Base-by-base conservation (phyloP, 2,329 filamentous ascomycete genomes). In the Phialophora macrospora region DNA sequence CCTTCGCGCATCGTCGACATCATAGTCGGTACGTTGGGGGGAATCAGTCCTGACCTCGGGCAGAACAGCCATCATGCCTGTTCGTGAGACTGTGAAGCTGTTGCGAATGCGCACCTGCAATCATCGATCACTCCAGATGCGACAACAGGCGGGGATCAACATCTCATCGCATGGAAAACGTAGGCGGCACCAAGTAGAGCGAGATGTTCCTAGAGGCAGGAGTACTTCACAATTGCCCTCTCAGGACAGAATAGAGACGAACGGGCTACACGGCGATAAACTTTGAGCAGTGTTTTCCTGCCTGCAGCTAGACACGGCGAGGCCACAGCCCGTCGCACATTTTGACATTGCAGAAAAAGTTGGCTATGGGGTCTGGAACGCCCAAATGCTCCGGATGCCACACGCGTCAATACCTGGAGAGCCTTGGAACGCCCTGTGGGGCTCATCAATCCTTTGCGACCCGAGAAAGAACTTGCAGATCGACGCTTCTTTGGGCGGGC, bases 1-100 rank as follows among this genome's bases (percentile, higher is more conserved):
- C 62, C 76, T 69, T 55, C 76, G 77, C 62, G 67, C 69, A 71
- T 67, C 64, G 54, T 67, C 41, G 24, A 60, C 38, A 22, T 60
- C 44, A 52, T 26, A 3, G 28, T 60, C 58, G 14, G 58, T 32
- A 20, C 28, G 30, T n/a, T 51, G 58, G 12, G 28, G 44, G 11
- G 48, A 38, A 7, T 20, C 20, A 11, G 46, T 30, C 11, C 58
- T 20, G 20, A 20, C 58, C 26, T 52, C 58, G 20, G 30, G 20
- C 58, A 51, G 20, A 14, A 52, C 32, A 32, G 48, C 58, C 58
- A 60, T 60, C 22, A n/a, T 51, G 38, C 38, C 38, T 44, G 8
- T 44, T 6, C 17, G 17, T n/a, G 56, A 26, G 26, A 30, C 28
- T 59, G 46, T 49, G 5, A 44, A 44, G 38, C 38, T 8, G 17